Evolutionary conservation across 2,329 filamentous ascomycete genomes (phyloP), one percentile per base, ranked within the genome.

Genomic region (Sarocladiaceae sp.): DNA sequence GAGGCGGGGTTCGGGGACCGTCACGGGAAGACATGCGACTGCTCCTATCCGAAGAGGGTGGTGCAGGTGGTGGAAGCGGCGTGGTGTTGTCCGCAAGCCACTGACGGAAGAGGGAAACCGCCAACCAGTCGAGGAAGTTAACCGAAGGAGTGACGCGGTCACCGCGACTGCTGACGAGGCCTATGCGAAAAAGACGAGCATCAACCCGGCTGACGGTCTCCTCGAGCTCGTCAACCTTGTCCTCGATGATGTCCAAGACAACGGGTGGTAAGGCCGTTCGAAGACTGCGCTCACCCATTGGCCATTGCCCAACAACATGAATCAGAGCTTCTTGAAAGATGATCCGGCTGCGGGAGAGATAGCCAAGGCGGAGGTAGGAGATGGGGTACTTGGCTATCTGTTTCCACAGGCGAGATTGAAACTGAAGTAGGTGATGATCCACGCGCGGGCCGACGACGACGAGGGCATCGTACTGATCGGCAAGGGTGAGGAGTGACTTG

Each of bases 351-450:
- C 87, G 81, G 7, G 89, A 84, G 33, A 95, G 74, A 56, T 89
- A 95, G 29, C 89, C 90, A 1, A 97, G 76, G 47, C 90, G 90
- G 39, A 96, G 77, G 59, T 96, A 97, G 48, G 83, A 89, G 39
- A 93, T 87, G 11, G 91, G 90, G 59, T 96, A 96, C 65, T 95
- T 96, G 43, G 90, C 89, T 50, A 96, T 94, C 64, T 96, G 91
- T 63, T 93, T 95, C 84, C 90, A 96, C 2, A 97, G 74, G 2
- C 88, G 79, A 18, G 85, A 86, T 56, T 93, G 88, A 61, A 96
- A 97, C 54, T 93, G 88, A 13, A 97, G 72, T 12, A 97, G 74
- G 62, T 97, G 91, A 66, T 97, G 90, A 64, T 96, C 91, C 34
- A 96, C 86, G 29, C 91, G 80, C 1, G 88, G 87, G 0, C 90